Evolutionary conservation across 148 eudicot species (phyloP).

Genomic region (Rheum nobile): DNA sequence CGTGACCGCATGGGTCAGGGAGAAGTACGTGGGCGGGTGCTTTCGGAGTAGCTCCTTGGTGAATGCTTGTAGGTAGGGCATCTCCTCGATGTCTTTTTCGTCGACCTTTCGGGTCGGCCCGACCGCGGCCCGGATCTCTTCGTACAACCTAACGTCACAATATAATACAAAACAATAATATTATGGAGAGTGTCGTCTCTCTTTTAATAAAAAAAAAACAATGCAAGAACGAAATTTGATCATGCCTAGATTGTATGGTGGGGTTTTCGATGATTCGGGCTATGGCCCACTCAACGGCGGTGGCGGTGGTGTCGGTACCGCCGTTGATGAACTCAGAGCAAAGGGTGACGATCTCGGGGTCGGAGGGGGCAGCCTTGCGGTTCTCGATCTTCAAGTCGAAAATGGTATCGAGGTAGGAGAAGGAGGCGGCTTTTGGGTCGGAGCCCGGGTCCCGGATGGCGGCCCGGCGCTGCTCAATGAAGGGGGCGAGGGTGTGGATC

Average conservation of each 20-base stretch:
- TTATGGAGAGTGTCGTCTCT: too few species aligned
- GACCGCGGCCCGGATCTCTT: conserved; percentile 41
- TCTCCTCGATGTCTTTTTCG: conserved; percentile 55
- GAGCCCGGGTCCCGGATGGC: conserved; percentile 34
- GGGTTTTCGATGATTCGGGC: conserved; percentile 71
- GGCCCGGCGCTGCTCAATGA: conserved; percentile 45
- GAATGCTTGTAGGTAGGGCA: conserved; percentile 67
- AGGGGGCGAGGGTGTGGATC: conserved; percentile 44
- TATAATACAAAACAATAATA: too few species aligned
- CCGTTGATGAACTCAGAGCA: conserved; percentile 89
- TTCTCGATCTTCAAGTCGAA: conserved; percentile 62
- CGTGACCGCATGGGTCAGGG: conserved; percentile 62
- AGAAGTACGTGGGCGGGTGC: conserved; percentile 88
- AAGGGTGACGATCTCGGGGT: conserved; percentile 65
- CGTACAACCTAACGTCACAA: conserved; percentile 21
- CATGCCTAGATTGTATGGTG: conserved; percentile 23
- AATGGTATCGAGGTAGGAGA: conserved; percentile 77
- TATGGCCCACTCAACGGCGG: conserved; percentile 87
- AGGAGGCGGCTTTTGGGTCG: conserved; percentile 29
- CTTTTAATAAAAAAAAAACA: too few species aligned
- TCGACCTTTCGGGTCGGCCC: conserved; percentile 36
- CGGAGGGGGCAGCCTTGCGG: conserved; percentile 38
- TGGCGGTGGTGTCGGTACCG: conserved; percentile 85
- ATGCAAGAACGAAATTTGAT: not conserved
- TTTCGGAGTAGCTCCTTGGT: conserved; percentile 69